Conservation (phyloP, 148 eudicot species). For the Chenopodium formosanum region DNA sequence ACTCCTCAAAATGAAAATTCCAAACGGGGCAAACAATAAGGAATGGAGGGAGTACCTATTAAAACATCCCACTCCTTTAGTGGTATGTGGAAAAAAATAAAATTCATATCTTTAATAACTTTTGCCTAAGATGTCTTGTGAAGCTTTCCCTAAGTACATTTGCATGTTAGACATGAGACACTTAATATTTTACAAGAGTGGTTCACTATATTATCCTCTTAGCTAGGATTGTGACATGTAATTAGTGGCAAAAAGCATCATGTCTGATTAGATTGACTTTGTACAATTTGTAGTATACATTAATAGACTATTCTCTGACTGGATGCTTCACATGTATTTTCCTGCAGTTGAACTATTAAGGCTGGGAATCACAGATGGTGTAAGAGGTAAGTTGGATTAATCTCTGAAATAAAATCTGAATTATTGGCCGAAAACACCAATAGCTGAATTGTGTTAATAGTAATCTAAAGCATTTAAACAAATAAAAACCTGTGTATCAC, state of each 20-base stretch:
- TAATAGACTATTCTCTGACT: conserved; percentile 20
- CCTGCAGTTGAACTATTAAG: conserved; percentile 81
- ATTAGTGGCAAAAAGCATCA: background rate
- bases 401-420: background rate
- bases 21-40: too few species aligned
- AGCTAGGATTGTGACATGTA: background rate
- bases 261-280: conserved; percentile 3
- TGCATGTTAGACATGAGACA: background rate
- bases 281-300: background rate
- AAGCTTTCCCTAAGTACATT: background rate
- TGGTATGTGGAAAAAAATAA: background rate
- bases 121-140: conserved; percentile 4
- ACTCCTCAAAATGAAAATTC: too few species aligned
- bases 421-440: background rate
- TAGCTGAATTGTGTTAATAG: background rate
- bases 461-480: background rate
- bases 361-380: conserved; percentile 74
- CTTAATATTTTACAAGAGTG: background rate
- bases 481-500: background rate
- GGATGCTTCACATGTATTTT: conserved; percentile 14
- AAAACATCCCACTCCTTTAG: background rate
- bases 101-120: background rate
- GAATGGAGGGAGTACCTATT: background rate
- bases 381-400: conserved; percentile 51
- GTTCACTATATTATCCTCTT: background rate